These are phyloP conservation scores for Talaromyces amestolkiae DNA, from an alignment of 2,329 filamentous ascomycete species.

Conservation along the genomic window DNA sequence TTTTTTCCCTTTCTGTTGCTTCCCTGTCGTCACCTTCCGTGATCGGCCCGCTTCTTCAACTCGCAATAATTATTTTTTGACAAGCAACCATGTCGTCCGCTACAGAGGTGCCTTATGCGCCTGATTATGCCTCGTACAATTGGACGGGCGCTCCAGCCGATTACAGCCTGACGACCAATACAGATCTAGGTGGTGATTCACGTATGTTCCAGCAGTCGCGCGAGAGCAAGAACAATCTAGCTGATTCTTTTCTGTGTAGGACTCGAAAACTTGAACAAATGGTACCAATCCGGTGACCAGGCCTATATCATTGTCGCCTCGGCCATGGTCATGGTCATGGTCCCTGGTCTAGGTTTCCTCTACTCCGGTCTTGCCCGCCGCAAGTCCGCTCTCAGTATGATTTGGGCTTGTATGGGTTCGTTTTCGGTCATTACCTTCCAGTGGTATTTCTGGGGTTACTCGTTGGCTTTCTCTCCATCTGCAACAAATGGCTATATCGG, in stretches of 20 bases:
- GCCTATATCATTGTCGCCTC: conserved; percentile 87
- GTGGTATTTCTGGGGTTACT: conserved; percentile 99
- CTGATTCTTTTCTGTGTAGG: conserved; percentile 48
- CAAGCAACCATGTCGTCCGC: conserved; percentile 30
- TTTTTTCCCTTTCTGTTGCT: background rate
- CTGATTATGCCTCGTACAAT: conserved; percentile 50
- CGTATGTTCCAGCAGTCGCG: conserved; percentile 55
- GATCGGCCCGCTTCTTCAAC: background rate
- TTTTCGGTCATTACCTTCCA: conserved; percentile 91
- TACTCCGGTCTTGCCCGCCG: conserved; percentile 96
- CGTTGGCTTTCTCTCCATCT: conserved; percentile 79
- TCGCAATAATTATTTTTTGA: background rate
- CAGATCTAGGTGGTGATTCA: conserved; percentile 70
- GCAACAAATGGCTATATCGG: conserved; percentile 90
- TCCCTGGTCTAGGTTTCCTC: conserved; percentile 93
- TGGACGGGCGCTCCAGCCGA: conserved; percentile 48
- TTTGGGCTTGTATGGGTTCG: conserved; percentile 96
- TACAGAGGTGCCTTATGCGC: conserved; percentile 33
- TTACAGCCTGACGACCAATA: conserved; percentile 49
- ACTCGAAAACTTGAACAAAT: conserved; percentile 88
- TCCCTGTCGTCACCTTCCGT: background rate
- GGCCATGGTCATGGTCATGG: conserved; percentile 94
- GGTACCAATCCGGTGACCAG: conserved; percentile 87
- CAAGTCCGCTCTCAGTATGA: conserved; percentile 95
- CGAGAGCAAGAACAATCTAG: background rate